Conservation (phyloP, 495 filamentous ascomycete species). For the Daldinia decipiens region DNA sequence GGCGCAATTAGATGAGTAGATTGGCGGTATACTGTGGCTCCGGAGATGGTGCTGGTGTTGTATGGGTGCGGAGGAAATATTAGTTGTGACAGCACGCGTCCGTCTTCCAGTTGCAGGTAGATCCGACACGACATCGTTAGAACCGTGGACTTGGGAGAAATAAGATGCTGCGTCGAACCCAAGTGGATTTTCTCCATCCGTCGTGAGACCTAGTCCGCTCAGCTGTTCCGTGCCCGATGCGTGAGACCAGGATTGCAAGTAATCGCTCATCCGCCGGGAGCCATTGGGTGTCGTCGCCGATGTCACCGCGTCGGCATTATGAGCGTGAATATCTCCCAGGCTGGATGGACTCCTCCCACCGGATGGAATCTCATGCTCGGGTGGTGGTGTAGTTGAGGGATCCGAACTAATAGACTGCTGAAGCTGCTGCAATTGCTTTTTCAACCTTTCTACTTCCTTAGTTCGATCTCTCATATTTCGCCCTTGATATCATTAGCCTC, state of each 20-base stretch:
- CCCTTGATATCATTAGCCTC: constrained; percentile 37
- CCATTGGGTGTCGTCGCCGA: constrained; percentile 40
- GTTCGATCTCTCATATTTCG: constrained; percentile 50
- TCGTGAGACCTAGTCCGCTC: constrained; percentile 39
- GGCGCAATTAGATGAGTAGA: constrained; percentile 38
- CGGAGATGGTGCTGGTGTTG: constrained; percentile 41
- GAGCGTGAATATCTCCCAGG: constrained; percentile 39
- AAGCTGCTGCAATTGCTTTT: constrained; percentile 49
- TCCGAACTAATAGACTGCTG: constrained; percentile 44
- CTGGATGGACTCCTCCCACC: constrained; percentile 45
- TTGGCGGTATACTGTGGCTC: constrained; percentile 47
- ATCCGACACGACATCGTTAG: constrained; percentile 46
- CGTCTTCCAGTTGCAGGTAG: constrained; percentile 36
- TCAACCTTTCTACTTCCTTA: constrained; percentile 49
- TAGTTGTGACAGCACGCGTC: constrained; percentile 42
- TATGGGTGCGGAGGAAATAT: constrained; percentile 32
- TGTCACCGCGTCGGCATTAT: constrained; percentile 34
- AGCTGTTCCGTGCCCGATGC: constrained; percentile 40
- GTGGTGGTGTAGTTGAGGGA: constrained; percentile 42
- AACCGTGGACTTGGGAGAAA: constrained; percentile 39
- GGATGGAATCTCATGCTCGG: constrained; percentile 46
- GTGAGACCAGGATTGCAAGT: constrained; percentile 45
- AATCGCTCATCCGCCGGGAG: constrained; percentile 42
- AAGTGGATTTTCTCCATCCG: constrained; percentile 43
- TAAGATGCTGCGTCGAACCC: constrained; percentile 43